phyloP scores from a whole-genome alignment of 768 basidiomycete genomes.

The Tylopilus balloui region DNA sequence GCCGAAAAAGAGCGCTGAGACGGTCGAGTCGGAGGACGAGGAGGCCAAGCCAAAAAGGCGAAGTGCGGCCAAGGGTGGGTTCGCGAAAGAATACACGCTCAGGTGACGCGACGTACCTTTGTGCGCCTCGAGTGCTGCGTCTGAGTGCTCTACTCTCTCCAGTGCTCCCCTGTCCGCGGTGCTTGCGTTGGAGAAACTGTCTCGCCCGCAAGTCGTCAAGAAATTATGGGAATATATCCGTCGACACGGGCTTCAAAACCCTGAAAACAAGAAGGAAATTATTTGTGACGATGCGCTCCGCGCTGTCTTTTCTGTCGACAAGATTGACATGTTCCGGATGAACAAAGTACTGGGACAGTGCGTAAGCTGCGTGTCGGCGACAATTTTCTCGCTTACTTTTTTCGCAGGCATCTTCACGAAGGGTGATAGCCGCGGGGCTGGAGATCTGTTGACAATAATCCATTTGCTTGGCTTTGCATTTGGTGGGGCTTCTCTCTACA shows the following conservation, averaged over 20 bases:
- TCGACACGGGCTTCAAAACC: slow-evolving; percentile 76
- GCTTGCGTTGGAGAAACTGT: slow-evolving; percentile 61
- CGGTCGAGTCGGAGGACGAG: slow-evolving; percentile 47
- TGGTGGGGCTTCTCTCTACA: background rate
- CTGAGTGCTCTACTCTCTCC: background rate
- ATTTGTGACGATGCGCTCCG: slow-evolving; percentile 70
- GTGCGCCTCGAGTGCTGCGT: slow-evolving; percentile 5
- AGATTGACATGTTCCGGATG: slow-evolving; percentile 93
- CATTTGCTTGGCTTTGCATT: slow-evolving; percentile 1
- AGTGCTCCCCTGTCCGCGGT: slow-evolving; percentile 74
- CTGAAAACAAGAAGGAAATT: slow-evolving; percentile 77
- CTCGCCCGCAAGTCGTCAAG: slow-evolving; percentile 89
- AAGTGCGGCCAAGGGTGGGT: slow-evolving; percentile 61
- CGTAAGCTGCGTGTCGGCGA: slow-evolving; percentile 17
- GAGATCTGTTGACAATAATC: background rate
- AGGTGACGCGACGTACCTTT: slow-evolving; percentile 42
- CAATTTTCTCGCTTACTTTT: background rate
- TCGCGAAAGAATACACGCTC: slow-evolving; percentile 70
- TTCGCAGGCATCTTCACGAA: slow-evolving; percentile 31
- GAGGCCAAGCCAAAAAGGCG: slow-evolving; percentile 48
- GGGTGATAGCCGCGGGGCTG: slow-evolving; percentile 9
- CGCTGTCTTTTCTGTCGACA: slow-evolving; percentile 75
- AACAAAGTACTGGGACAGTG: slow-evolving; percentile 84
- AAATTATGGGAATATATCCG: slow-evolving; percentile 89
- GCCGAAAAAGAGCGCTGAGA: slow-evolving; percentile 52